phyloP scores from a whole-genome alignment of 208 protist species.

The Leishmania turanica region DNA sequence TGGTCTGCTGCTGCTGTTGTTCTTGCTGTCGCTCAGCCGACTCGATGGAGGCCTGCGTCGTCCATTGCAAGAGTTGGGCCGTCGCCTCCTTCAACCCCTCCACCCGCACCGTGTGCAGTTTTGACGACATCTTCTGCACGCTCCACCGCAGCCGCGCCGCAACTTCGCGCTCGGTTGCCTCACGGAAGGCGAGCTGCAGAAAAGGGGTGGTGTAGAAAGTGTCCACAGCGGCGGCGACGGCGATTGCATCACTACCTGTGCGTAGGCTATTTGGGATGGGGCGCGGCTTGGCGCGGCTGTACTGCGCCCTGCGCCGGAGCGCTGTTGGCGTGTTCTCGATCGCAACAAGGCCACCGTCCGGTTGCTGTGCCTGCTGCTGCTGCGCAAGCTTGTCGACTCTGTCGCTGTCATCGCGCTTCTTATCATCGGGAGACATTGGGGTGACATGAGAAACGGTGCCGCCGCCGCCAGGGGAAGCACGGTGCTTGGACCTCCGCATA shows the following conservation, averaged over 20 bases:
- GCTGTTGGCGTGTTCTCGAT: slow-evolving; percentile 16
- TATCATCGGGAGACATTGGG: slow-evolving; percentile 13
- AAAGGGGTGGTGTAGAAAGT: slow-evolving; percentile 54
- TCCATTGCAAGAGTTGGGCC: slow-evolving; percentile 46
- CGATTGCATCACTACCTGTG: slow-evolving; percentile 14
- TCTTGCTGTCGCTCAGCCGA: slow-evolving; percentile 26
- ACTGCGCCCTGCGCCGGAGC: slow-evolving; percentile 21
- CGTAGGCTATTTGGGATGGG: slow-evolving; percentile 20
- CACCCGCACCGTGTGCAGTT: slow-evolving; percentile 51
- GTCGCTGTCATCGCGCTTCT: slow-evolving; percentile 21
- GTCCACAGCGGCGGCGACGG: slow-evolving; percentile 17
- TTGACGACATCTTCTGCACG: slow-evolving; percentile 64
- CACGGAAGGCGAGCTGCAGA: slow-evolving; percentile 50
- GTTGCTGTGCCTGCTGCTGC: slow-evolving; percentile 3
- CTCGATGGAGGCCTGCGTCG: slow-evolving; percentile 61
- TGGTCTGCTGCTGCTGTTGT: not conserved
- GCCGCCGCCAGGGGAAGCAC: not conserved
- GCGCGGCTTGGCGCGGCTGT: slow-evolving; percentile 11
- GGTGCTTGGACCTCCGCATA: slow-evolving; percentile 1
- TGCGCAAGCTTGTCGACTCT: slow-evolving; percentile 4
- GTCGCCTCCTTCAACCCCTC: slow-evolving; percentile 70
- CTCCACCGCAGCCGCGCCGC: slow-evolving; percentile 49
- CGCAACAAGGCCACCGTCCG: slow-evolving; percentile 9
- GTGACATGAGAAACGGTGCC: slow-evolving; percentile 5
- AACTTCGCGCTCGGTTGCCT: slow-evolving; percentile 54